A percentile compares a stretch with the other conserved stretches of the same genome.
phyloP scores from a whole-genome alignment of 2,329 filamentous ascomycete species.

The Cytospora leucostoma region DNA sequence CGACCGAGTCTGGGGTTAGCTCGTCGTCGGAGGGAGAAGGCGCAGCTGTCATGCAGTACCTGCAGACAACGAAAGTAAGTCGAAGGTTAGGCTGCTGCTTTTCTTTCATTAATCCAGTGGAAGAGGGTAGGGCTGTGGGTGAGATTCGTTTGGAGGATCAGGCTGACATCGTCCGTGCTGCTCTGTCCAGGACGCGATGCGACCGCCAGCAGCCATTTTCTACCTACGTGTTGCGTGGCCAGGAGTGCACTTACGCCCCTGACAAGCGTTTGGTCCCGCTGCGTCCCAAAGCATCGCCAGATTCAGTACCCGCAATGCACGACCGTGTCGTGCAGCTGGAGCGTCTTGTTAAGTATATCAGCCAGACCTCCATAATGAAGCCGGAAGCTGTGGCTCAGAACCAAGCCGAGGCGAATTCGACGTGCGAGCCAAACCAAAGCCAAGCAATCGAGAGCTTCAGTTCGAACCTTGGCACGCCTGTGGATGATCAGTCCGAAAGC shows the following conservation, averaged over 20 bases:
- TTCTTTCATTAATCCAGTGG: no score
- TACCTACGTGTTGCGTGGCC: constrained; percentile 29
- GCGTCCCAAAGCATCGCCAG: not conserved
- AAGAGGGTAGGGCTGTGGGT: not conserved
- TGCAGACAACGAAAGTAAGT: constrained; percentile 37
- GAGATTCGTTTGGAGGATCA: not conserved
- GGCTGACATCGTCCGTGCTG: constrained; percentile 15
- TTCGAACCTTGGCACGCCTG: not conserved
- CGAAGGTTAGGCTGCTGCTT: no score
- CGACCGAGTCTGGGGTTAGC: not conserved
- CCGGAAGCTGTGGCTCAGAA: not conserved
- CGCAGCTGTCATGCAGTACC: constrained; percentile 36
- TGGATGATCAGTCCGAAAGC: constrained; percentile 30
- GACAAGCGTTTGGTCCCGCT: constrained; percentile 24
- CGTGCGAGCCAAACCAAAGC: not conserved
- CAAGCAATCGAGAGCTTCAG: not conserved
- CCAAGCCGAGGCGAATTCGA: no score
- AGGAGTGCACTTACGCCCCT: constrained; percentile 27
- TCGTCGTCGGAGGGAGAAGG: constrained; percentile 31
- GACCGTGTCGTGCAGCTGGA: constrained; percentile 37
- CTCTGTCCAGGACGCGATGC: constrained; percentile 30
- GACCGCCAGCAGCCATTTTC: constrained; percentile 33
- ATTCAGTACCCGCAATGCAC: constrained; percentile 10
- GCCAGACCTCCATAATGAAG: constrained; percentile 28
- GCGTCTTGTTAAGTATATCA: constrained; percentile 35